A percentile compares a stretch with the other conserved stretches of the same genome.
These are phyloP conservation scores for Schwanniomyces pseudopolymorphus DNA, from an alignment of 805 yeast genomes.

Conservation along the genomic window DNA sequence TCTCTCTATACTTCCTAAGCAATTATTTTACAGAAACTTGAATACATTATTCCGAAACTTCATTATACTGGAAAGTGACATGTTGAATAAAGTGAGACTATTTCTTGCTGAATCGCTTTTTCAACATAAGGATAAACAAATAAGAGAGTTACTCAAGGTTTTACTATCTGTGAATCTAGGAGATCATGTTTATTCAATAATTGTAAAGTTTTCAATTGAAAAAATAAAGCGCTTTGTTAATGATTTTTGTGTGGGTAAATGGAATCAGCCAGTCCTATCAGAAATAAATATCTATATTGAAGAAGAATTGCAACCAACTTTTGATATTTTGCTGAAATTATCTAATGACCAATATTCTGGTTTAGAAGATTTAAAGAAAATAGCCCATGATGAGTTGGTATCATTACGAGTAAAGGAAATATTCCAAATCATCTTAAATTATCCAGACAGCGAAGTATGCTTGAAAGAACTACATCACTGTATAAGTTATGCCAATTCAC, in stretches of 20 bases:
- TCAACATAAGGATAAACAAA: background rate
- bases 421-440: constrained; percentile 54
- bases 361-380: constrained; percentile 29
- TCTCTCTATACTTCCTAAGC: constrained; percentile 16
- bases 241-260: constrained; percentile 28
- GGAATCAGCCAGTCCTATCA: constrained; percentile 38
- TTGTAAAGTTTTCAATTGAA: constrained; percentile 37
- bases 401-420: constrained; percentile 57
- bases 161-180: constrained; percentile 19
- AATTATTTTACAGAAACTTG: constrained; percentile 27
- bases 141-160: constrained; percentile 17
- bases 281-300: constrained; percentile 38
- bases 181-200: constrained; percentile 21
- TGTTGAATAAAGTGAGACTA: constrained; percentile 4
- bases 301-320: constrained; percentile 37
- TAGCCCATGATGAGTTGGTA: constrained; percentile 39
- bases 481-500: constrained; percentile 19
- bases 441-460: constrained; percentile 53
- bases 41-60: constrained; percentile 24
- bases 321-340: constrained; percentile 18
- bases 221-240: constrained; percentile 33
- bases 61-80: constrained; percentile 10
- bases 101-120: constrained; percentile 7
- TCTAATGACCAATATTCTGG: constrained; percentile 11
- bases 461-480: constrained; percentile 59